phyloP scores from a whole-genome alignment of 768 basidiomycete genomes.

The Lentinus tigrinus region DNA sequence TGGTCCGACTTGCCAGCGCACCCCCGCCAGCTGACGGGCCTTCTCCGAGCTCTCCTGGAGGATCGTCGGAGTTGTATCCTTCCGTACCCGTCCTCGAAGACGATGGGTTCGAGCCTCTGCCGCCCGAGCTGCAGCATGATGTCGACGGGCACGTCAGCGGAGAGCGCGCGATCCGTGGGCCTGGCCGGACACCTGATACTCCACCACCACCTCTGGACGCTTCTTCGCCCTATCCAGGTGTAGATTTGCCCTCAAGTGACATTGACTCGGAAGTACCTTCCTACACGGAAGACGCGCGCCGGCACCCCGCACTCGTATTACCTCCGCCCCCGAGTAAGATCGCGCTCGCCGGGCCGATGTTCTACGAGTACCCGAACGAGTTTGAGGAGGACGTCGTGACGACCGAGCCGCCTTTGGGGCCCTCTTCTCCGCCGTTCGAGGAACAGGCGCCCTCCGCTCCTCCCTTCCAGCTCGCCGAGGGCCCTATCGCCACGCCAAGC shows the following conservation, averaged over 20 bases:
- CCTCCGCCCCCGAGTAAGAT: conserved; percentile 27
- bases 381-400: conserved; percentile 27
- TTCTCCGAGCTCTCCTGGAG: neutral
- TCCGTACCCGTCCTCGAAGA: conserved; percentile 22
- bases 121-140: conserved; percentile 11
- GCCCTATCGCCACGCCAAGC: neutral
- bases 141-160: neutral
- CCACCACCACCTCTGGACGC: neutral
- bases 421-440: conserved; percentile 6
- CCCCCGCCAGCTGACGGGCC: conserved; percentile 17
- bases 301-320: conserved; percentile 13
- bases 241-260: neutral
- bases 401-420: conserved; percentile 14
- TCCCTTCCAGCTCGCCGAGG: neutral
- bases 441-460: neutral
- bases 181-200: conserved; percentile 6
- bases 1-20: conserved; percentile 28
- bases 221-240: neutral
- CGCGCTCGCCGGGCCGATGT: conserved; percentile 20
- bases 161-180: neutral
- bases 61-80: conserved; percentile 14
- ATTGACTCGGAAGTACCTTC: conserved; percentile 13
- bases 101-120: conserved; percentile 20
- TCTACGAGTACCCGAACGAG: conserved; percentile 28
- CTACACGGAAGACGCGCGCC: conserved; percentile 17